Evolutionary conservation across 495 filamentous ascomycete species (phyloP).

Genomic region (Amniculicola lignicola): DNA sequence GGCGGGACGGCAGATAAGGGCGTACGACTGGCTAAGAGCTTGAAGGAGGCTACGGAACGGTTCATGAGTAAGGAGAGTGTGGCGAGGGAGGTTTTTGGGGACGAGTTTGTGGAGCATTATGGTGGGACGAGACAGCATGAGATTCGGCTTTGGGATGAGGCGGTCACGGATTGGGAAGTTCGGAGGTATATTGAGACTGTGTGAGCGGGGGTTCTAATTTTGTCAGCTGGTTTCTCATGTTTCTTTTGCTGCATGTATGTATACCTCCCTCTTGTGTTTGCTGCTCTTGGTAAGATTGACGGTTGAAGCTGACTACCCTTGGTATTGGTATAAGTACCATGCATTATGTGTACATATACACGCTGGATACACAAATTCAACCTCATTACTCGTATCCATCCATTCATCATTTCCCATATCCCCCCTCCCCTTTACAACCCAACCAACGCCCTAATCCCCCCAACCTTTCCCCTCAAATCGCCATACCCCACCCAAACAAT

Average conservation of each 20-base stretch:
- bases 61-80: slow-evolving; percentile 75
- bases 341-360: not conserved
- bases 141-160: slow-evolving; percentile 86
- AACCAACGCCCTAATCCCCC: slow-evolving; percentile 51
- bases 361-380: no score
- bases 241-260: no score
- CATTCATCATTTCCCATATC: slow-evolving; percentile 1
- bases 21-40: slow-evolving; percentile 69
- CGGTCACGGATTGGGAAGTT: slow-evolving; percentile 85
- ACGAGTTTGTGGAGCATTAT: slow-evolving; percentile 94
- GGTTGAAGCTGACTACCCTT: no score
- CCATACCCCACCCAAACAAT: slow-evolving; percentile 64
- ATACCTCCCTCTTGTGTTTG: no score
- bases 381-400: not conserved
- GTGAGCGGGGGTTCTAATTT: slow-evolving; percentile 30
- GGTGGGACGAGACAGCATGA: slow-evolving; percentile 92
- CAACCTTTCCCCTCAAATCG: slow-evolving; percentile 47
- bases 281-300: no score
- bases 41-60: slow-evolving; percentile 74
- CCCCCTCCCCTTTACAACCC: slow-evolving; percentile 21
- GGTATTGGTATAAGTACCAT: not conserved
- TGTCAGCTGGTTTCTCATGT: not conserved
- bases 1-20: slow-evolving; percentile 65
- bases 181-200: slow-evolving; percentile 73
- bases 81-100: slow-evolving; percentile 85